Conservation (phyloP, 2,329 filamentous ascomycete genomes). For the Alternaria infectoria region DNA sequence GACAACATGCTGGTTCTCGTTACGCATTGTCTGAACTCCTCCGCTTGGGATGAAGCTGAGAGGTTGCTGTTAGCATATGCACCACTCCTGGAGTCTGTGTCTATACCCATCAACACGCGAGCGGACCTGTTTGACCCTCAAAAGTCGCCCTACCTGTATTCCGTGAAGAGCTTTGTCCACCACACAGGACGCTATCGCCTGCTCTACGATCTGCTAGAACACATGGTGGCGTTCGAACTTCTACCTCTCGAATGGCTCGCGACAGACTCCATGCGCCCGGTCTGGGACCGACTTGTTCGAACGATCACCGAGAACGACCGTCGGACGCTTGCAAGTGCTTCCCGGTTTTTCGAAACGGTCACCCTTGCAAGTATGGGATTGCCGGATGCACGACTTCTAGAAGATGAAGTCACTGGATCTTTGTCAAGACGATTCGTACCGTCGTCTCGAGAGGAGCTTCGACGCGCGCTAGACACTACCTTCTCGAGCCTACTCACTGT, state of each 20-base stretch:
- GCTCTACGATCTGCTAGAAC: slow-evolving; percentile 43
- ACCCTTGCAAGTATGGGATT: slow-evolving; percentile 37
- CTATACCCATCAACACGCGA: slow-evolving; percentile 31
- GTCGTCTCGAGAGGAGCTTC: slow-evolving; percentile 35
- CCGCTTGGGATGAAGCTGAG: slow-evolving; percentile 46
- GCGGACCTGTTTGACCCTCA: slow-evolving; percentile 37
- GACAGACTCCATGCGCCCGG: slow-evolving; percentile 41
- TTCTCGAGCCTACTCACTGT: slow-evolving; percentile 45
- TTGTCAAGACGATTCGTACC: slow-evolving; percentile 29
- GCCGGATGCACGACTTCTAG: slow-evolving; percentile 30
- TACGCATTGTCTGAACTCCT: slow-evolving; percentile 36
- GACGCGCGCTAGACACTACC: slow-evolving; percentile 43
- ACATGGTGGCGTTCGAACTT: slow-evolving; percentile 42
- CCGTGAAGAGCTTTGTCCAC: slow-evolving; percentile 36
- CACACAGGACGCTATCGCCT: slow-evolving; percentile 39
- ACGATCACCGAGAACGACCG: slow-evolving; percentile 38
- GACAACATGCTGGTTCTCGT: slow-evolving; percentile 34
- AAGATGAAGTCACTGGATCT: slow-evolving; percentile 24
- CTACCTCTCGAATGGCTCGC: slow-evolving; percentile 50
- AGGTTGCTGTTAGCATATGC: slow-evolving; percentile 39
- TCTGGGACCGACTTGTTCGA: slow-evolving; percentile 45
- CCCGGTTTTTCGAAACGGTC: slow-evolving; percentile 40
- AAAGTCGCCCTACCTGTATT: slow-evolving; percentile 33
- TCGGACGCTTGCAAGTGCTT: slow-evolving; percentile 32
- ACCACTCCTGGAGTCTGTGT: slow-evolving; percentile 27